Evolutionary conservation across 1,284 basidiomycete genomes (phyloP).

Genomic region (Cystobasidium pallidum): DNA sequence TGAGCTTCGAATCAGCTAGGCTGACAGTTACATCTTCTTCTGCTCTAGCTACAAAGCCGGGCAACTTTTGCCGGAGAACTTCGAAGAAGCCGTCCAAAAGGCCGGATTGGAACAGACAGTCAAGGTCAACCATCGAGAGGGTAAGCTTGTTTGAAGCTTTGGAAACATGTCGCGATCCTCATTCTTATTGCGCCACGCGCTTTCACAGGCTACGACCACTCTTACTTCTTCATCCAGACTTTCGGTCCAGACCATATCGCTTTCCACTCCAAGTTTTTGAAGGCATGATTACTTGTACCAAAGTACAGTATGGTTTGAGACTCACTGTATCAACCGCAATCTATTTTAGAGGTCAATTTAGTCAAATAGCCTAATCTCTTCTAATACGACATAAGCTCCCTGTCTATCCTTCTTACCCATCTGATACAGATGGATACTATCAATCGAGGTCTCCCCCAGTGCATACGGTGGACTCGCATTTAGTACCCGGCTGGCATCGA

Average conservation of each 20-base stretch:
- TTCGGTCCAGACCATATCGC: conserved; percentile 64
- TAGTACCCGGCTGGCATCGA: conserved; percentile 24
- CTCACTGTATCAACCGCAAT: not conserved
- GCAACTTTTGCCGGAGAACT: conserved; percentile 87
- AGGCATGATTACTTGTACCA: too few species aligned
- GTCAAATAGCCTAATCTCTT: conserved; percentile 23
- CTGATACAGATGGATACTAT: conserved; percentile 36
- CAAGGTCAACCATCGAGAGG: conserved; percentile 73
- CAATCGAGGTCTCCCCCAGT: conserved; percentile 15
- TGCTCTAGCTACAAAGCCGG: conserved; percentile 72
- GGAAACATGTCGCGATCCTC: not conserved
- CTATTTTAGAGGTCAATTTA: not conserved
- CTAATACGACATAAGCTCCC: conserved; percentile 23
- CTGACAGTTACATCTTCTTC: not conserved
- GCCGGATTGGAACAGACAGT: conserved; percentile 77
- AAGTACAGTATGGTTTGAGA: too few species aligned
- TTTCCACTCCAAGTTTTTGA: conserved; percentile 60
- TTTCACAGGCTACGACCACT: conserved; percentile 77
- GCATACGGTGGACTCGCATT: conserved; percentile 10
- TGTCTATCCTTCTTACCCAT: conserved; percentile 32
- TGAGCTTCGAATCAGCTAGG: not conserved
- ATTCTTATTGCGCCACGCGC: not conserved
- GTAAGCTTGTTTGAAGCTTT: not conserved
- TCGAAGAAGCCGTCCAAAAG: conserved; percentile 73
- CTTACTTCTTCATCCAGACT: conserved; percentile 77